Base-by-base conservation (phyloP, 2,329 filamentous ascomycete genomes). In the Penicillium aurantiogriseum region DNA sequence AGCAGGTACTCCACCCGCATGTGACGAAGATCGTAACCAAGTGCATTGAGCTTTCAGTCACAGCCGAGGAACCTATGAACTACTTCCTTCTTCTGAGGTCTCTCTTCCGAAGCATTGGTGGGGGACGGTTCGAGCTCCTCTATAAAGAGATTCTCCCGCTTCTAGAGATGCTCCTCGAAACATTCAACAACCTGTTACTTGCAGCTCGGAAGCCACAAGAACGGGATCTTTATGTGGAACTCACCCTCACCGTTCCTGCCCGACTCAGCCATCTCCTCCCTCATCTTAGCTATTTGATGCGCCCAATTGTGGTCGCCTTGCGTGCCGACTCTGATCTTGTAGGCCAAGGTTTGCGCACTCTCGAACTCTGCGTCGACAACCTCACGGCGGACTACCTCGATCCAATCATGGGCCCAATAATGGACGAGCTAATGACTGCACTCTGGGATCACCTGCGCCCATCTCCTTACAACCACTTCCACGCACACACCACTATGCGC, bases 121-220 rank as follows among this genome's bases (percentile, higher is more conserved):
- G 94, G 49, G 95, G 94, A 8, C 89, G 96, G 61, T 99, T 99
- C 65, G 94, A 99, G 78, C 90, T 97, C 65, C 82, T 99, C 0
- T 99, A 99, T 75, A 99, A 99, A 78, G 93, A 97, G 73, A 96
- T 99, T 45, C 78, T 99, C 13, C 94, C 94, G 11, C 82, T 99
- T 4, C 82, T 99, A 6, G 94, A 99, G 76, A 99, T 99, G 92
- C 83, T 99, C 3, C 81, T 99, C 21, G 94, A 99, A 70, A 95
- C 97, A 13, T 87, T 99, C 58, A 99, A 99, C 77, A 99, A 93
- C 63, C 81, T 99, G 15, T 82, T 99, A 33, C 81, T 95, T 75
- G 92, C 93, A 21, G 94, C 94, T 9, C 86, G 92, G 55, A 96
- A 95, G 75, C 90, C 92, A 1, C 84, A 88, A 23, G 94, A 97